Evolutionary conservation across 768 basidiomycete genomes (phyloP).

Genomic region (Pleurotus djamor): DNA sequence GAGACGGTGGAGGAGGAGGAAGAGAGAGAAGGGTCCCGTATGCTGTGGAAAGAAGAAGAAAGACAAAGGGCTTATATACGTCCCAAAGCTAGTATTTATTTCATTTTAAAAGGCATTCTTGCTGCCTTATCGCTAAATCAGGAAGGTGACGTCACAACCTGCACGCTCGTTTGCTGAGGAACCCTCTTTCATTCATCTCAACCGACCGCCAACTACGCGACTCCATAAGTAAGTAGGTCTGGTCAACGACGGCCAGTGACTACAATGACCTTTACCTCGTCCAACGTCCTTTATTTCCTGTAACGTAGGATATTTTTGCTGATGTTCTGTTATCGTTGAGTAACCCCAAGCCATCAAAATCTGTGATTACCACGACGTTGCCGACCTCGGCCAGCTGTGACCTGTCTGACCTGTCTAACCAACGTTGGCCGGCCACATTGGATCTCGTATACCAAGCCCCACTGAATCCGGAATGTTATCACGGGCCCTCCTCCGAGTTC

Average conservation of each 20-base stretch:
- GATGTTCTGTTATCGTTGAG: no score
- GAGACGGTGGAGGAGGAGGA: background rate
- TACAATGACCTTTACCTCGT: no score
- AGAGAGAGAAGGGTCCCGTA: background rate
- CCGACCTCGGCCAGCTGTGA: background rate
- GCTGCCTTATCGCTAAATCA: constrained; percentile 2
- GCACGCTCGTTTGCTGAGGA: background rate
- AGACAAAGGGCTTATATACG: background rate
- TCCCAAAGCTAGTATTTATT: no score
- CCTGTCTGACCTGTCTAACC: no score
- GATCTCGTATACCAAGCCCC: background rate
- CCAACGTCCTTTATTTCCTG: no score
- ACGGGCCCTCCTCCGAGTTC: background rate
- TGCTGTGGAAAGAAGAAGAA: background rate
- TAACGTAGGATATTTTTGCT: no score
- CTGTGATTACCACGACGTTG: background rate
- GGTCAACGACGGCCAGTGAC: no score
- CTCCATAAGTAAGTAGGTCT: no score
- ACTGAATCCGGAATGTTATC: background rate
- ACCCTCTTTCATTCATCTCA: background rate
- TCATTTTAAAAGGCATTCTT: background rate
- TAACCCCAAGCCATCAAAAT: background rate
- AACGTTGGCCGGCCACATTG: background rate
- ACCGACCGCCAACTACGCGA: no score
- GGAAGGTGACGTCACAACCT: background rate